A percentile compares a stretch with the other conserved stretches of the same genome.
Evolutionary conservation across 139 green algal genomes (phyloP).

Genomic region (Coccomyxa sp.): DNA sequence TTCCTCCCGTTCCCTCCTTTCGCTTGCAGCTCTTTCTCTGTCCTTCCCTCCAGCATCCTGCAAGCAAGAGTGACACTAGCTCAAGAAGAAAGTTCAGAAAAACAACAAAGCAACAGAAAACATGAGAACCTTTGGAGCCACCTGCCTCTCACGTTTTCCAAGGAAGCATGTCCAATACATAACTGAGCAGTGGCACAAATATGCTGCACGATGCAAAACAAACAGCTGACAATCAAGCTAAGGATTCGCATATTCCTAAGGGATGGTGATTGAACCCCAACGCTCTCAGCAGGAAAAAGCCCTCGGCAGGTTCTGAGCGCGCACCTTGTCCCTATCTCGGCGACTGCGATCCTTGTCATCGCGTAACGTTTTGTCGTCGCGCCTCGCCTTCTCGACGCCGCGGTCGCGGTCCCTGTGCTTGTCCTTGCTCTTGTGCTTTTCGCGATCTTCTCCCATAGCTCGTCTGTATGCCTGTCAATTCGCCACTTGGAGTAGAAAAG

Average conservation of each 20-base stretch:
- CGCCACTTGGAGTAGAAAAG: too few relatives aligned
- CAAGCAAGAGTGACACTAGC: background rate
- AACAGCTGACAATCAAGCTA: background rate
- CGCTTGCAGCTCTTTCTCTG: background rate
- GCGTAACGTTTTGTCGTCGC: background rate
- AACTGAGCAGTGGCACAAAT: background rate
- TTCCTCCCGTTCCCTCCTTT: background rate
- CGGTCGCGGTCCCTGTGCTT: conserved; percentile 19
- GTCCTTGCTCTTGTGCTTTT: conserved; percentile 19
- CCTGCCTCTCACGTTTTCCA: background rate
- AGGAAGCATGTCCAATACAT: background rate
- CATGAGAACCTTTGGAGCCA: background rate
- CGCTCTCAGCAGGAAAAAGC: background rate
- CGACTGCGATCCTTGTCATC: conserved; percentile 1
- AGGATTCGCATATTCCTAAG: background rate
- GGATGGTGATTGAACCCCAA: background rate
- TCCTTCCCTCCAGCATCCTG: background rate
- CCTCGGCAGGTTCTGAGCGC: background rate
- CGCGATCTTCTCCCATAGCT: background rate
- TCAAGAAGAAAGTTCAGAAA: background rate
- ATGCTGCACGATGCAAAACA: background rate
- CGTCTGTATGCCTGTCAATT: background rate
- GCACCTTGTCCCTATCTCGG: background rate
- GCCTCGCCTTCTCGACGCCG: conserved; percentile 6
- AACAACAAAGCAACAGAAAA: background rate